Conservation (phyloP, 345 rosid genomes). For the Garcia nutans region DNA sequence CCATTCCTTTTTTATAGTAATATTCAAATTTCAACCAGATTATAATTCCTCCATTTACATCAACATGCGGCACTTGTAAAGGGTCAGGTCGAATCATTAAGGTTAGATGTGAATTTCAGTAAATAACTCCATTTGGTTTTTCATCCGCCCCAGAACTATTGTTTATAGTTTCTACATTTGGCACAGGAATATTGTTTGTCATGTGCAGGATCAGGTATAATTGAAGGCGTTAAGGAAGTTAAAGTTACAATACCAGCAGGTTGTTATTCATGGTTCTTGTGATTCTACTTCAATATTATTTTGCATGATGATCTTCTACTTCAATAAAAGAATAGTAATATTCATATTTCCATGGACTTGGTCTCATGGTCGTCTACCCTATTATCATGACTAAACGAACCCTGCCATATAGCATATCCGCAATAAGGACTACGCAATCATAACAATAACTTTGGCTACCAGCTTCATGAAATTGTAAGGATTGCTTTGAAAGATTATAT, state of each 20-base stretch:
- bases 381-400: constrained; percentile 5
- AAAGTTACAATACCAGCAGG: constrained; percentile 77
- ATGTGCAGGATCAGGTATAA: constrained; percentile 77
- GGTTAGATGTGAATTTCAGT: constrained; percentile 44
- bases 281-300: neutral
- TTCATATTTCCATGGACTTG: constrained; percentile 3
- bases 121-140: neutral
- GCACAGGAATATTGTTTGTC: constrained; percentile 63
- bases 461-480: neutral
- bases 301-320: too few species aligned
- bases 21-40: constrained; percentile 48
- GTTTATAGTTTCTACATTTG: constrained; percentile 19
- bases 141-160: constrained; percentile 1
- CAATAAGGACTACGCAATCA: neutral
- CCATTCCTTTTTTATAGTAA: constrained; percentile 5
- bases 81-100: constrained; percentile 66
- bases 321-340: constrained; percentile 11
- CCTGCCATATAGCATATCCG: neutral
- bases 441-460: neutral
- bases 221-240: constrained; percentile 70
- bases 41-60: constrained; percentile 87
- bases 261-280: constrained; percentile 31
- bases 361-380: constrained; percentile 7
- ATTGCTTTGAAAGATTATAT: neutral
- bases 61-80: constrained; percentile 72